Evolutionary conservation across 2,329 filamentous ascomycete genomes (phyloP).

Genomic region (Fusarium annulatum): DNA sequence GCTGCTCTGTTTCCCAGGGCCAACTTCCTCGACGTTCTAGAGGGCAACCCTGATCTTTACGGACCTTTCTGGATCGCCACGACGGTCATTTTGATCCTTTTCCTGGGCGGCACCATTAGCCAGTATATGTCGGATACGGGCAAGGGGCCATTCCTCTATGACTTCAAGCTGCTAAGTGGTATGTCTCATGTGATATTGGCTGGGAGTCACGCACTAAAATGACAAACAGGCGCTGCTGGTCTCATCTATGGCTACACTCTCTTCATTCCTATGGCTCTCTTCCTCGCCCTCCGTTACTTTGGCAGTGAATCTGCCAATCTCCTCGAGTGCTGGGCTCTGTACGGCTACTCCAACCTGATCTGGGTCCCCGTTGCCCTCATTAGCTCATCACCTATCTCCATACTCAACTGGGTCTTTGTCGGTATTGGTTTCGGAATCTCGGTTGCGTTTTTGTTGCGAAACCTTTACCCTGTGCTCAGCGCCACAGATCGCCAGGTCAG

Average conservation of each 20-base stretch:
- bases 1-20: conserved; percentile 89
- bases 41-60: conserved; percentile 96
- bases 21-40: conserved; percentile 96
- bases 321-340: conserved; percentile 94
- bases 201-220: conserved; percentile 12
- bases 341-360: conserved; percentile 95
- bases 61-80: conserved; percentile 99
- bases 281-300: conserved; percentile 92
- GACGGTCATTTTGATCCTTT: conserved; percentile 94
- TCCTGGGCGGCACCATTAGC: conserved; percentile 93
- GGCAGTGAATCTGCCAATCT: conserved; percentile 93
- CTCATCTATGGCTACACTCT: conserved; percentile 96
- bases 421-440: conserved; percentile 85
- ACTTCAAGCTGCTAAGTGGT: conserved; percentile 90
- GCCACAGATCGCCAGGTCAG: conserved; percentile 93
- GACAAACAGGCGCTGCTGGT: conserved; percentile 77
- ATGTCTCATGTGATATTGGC: conserved; percentile 43
- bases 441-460: conserved; percentile 85
- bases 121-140: conserved; percentile 80
- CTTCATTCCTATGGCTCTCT: conserved; percentile 85
- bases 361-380: conserved; percentile 96
- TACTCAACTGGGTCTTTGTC: conserved; percentile 95
- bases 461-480: conserved; percentile 90
- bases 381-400: conserved; percentile 85
- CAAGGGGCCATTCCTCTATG: conserved; percentile 85